Evolutionary conservation across 2,329 filamentous ascomycete species (phyloP).

Genomic region (Coniochaeta sp.): DNA sequence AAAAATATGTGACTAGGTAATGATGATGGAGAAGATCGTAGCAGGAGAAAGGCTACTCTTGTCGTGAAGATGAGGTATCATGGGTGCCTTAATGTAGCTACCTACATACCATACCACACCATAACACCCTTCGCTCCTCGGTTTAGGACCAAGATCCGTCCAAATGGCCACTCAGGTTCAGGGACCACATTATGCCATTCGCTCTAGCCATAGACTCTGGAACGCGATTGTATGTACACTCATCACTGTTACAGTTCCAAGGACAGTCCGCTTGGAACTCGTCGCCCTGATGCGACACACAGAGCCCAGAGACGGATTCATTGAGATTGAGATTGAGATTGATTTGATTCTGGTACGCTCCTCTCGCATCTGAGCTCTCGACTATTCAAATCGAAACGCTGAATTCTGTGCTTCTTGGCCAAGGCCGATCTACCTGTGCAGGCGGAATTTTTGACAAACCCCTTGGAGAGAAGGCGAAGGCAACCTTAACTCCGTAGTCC

Average conservation of each 20-base stretch:
- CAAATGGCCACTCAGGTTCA: no score
- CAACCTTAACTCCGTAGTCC: neutral
- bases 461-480: neutral
- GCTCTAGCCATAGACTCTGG: neutral
- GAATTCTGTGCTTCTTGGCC: neutral
- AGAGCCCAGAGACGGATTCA: neutral
- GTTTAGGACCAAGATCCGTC: no score
- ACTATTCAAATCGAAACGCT: neutral
- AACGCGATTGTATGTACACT: neutral
- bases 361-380: neutral
- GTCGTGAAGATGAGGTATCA: no score
- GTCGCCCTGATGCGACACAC: no score
- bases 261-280: no score
- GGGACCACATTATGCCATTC: no score
- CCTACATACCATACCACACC: no score
- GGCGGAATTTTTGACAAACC: neutral
- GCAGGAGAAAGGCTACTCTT: neutral
- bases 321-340: no score
- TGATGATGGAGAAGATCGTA: neutral
- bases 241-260: neutral
- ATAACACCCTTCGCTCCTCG: no score
- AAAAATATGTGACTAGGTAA: neutral
- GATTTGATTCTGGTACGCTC: neutral
- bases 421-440: neutral
- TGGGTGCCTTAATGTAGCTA: no score